Evolutionary conservation across 805 yeast genomes (phyloP).

Genomic region (Yarrowia bubula): DNA sequence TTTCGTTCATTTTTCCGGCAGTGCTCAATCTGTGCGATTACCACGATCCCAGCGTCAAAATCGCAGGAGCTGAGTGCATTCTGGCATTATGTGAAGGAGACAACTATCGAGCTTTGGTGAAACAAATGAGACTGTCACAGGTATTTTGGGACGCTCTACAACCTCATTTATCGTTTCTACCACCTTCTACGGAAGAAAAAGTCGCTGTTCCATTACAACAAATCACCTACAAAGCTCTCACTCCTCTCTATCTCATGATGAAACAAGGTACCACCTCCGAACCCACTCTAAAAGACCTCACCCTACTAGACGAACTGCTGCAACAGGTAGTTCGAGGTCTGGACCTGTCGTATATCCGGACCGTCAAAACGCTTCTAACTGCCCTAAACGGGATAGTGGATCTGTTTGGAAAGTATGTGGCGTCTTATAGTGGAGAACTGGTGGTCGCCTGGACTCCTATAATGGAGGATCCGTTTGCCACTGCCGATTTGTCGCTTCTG

Average conservation of each 20-base stretch:
- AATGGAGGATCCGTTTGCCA: constrained; percentile 16
- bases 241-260: constrained; percentile 1
- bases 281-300: not conserved
- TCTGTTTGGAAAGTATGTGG: constrained; percentile 5
- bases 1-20: constrained; percentile 39
- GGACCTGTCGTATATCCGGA: not conserved
- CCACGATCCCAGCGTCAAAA: constrained; percentile 33
- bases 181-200: constrained; percentile 33
- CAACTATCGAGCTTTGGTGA: constrained; percentile 19
- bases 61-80: constrained; percentile 32
- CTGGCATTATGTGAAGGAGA: constrained; percentile 13
- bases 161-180: constrained; percentile 37
- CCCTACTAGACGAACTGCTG: not conserved
- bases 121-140: constrained; percentile 34
- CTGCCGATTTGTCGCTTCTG: not conserved
- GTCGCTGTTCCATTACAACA: not conserved
- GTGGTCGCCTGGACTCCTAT: constrained; percentile 1
- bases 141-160: constrained; percentile 36
- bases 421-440: not conserved
- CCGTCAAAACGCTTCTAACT: not conserved
- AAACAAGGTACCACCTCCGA: not conserved
- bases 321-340: constrained; percentile 3
- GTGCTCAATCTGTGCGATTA: constrained; percentile 37
- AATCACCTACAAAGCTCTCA: not conserved
- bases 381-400: constrained; percentile 5